Conservation (phyloP, 345 rosid species). For the Physaria fendleri region DNA sequence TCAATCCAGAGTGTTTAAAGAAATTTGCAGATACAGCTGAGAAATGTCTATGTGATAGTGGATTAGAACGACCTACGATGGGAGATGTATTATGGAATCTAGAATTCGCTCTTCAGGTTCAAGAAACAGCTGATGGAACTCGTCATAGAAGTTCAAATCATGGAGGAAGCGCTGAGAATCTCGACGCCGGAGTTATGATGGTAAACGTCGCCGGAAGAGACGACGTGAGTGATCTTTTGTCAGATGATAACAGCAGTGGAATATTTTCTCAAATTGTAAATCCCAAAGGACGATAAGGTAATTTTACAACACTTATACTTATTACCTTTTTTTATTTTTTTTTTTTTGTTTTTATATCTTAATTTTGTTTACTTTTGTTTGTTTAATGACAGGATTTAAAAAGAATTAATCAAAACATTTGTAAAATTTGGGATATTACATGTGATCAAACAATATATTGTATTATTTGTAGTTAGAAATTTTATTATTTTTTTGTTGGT, state of each 20-base stretch:
- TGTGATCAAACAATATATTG: no score
- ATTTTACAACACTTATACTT: not conserved
- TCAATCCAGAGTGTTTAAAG: conserved; percentile 49
- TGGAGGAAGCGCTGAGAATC: conserved; percentile 9
- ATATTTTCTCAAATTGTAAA: conserved; percentile 57
- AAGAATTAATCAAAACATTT: not conserved
- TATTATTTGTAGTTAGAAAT: no score
- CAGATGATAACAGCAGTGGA: conserved; percentile 14
- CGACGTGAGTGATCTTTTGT: conserved; percentile 19
- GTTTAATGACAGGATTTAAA: not conserved
- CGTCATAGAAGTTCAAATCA: not conserved
- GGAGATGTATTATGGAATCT: conserved; percentile 83
- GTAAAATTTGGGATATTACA: no score
- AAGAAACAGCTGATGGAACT: conserved; percentile 35
- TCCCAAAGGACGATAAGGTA: conserved; percentile 54
- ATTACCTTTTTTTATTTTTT: not conserved
- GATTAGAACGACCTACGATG: conserved; percentile 68
- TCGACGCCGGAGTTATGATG: not conserved
- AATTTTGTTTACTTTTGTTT: not conserved
- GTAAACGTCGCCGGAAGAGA: conserved; percentile 30
- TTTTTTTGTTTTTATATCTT: not conserved
- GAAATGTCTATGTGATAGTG: conserved; percentile 58
- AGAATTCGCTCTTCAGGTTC: conserved; percentile 58
- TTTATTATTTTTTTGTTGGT: no score
- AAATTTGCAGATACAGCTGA: conserved; percentile 57